Evolutionary conservation across 371 early-diverging fungal species (phyloP).

Genomic region (Sporodiniella umbellata): DNA sequence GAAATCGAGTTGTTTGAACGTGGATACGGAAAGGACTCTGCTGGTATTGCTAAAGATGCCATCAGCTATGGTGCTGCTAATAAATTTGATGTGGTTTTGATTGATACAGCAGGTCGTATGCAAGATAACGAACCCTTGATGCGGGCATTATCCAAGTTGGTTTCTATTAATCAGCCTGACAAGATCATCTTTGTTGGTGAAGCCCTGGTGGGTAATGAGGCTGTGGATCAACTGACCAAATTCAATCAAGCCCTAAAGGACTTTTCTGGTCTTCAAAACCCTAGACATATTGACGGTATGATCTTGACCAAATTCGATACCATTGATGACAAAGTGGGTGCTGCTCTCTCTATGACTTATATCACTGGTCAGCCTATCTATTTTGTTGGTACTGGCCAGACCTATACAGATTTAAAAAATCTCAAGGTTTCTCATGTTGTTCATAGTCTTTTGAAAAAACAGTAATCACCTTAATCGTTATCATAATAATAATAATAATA

Average conservation of each 20-base stretch:
- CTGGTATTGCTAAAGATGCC: slow-evolving; percentile 97
- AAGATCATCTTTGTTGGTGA: slow-evolving; percentile 99
- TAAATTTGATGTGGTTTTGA: slow-evolving; percentile 94
- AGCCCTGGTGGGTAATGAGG: slow-evolving; percentile 98
- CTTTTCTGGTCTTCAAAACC: slow-evolving; percentile 71
- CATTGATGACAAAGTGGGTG: slow-evolving; percentile 98
- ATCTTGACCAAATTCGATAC: slow-evolving; percentile 99
- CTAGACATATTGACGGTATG: slow-evolving; percentile 96
- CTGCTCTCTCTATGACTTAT: slow-evolving; percentile 96
- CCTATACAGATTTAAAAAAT: slow-evolving; percentile 93
- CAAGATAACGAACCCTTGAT: slow-evolving; percentile 98
- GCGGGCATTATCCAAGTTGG: slow-evolving; percentile 95
- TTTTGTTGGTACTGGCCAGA: slow-evolving; percentile 99
- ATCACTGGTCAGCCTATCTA: slow-evolving; percentile 97
- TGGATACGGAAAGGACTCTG: slow-evolving; percentile 99
- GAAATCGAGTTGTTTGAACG: slow-evolving; percentile 93
- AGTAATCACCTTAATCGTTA: no score
- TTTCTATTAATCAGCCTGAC: slow-evolving; percentile 92
- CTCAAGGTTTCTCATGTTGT: slow-evolving; percentile 88
- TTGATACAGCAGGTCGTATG: slow-evolving; percentile 99
- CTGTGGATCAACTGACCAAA: slow-evolving; percentile 95
- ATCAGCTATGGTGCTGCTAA: slow-evolving; percentile 71
- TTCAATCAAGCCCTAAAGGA: slow-evolving; percentile 97
- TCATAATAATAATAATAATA: no score
- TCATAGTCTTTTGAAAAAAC: slow-evolving; percentile 69